Percentiles rank a stretch among this genome's conserved stretches.
These are phyloP conservation scores for Dendrocalamus sinicus DNA, from an alignment of 176 grass and related monocot species.

Conservation along the genomic window DNA sequence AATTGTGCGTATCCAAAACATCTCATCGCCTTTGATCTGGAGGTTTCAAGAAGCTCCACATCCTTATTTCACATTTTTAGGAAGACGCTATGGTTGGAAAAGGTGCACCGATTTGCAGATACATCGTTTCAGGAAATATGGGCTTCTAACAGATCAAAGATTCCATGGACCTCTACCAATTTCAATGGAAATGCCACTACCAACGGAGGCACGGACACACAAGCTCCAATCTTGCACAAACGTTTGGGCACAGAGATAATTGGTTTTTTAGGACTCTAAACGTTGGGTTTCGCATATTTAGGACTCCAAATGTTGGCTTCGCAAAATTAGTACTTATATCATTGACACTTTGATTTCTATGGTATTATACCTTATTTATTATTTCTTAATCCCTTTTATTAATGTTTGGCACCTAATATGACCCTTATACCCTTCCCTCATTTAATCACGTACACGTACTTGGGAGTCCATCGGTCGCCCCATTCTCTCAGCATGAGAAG, in stretches of 20 bases:
- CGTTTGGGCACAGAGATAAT: background rate
- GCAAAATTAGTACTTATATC: too few species aligned
- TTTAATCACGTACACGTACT: too few species aligned
- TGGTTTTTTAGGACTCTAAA: too few species aligned
- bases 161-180: background rate
- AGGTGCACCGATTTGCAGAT: background rate
- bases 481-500: too few species aligned
- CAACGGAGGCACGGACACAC: background rate
- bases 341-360: too few species aligned
- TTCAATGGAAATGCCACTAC: background rate
- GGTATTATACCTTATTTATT: too few species aligned
- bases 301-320: too few species aligned
- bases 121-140: background rate
- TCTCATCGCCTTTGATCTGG: background rate
- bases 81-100: background rate
- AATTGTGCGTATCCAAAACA: background rate
- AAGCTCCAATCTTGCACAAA: constrained; percentile 20
- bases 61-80: background rate
- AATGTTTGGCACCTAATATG: too few species aligned
- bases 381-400: too few species aligned
- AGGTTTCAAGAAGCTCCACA: background rate
- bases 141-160: background rate
- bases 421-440: too few species aligned
- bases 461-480: too few species aligned
- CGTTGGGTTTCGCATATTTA: too few species aligned